These are phyloP conservation scores for Bjerkandera adusta DNA, from an alignment of 1,284 basidiomycete genomes.

Conservation along the genomic window DNA sequence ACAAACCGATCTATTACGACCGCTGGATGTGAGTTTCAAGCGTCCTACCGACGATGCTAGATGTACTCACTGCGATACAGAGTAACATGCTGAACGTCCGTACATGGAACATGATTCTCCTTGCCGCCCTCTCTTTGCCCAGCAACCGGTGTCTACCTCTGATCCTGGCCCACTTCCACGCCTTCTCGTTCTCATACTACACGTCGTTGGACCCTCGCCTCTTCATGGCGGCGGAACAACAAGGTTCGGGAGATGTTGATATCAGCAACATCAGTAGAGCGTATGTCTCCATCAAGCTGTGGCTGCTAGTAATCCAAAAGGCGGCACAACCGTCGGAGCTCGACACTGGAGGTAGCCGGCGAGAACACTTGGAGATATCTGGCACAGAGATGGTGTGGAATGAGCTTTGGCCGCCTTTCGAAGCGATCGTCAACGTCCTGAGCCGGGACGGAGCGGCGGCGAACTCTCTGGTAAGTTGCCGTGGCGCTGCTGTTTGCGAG, in stretches of 20 bases:
- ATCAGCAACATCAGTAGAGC: slow-evolving; percentile 69
- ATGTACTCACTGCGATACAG: slow-evolving; percentile 28
- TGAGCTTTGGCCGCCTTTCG: slow-evolving; percentile 70
- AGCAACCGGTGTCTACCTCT: slow-evolving; percentile 37
- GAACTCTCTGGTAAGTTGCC: slow-evolving; percentile 44
- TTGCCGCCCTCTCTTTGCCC: slow-evolving; percentile 48
- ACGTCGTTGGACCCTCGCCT: slow-evolving; percentile 34
- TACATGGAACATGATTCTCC: slow-evolving; percentile 60
- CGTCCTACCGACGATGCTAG: slow-evolving; percentile 12
- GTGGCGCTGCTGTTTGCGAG: no score
- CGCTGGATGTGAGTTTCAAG: slow-evolving; percentile 19
- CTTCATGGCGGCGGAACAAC: slow-evolving; percentile 21
- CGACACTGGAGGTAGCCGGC: no score
- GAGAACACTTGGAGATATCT: not conserved
- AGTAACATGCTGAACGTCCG: slow-evolving; percentile 44
- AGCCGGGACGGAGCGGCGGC: slow-evolving; percentile 45
- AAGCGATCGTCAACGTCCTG: slow-evolving; percentile 47
- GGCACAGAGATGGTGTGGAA: slow-evolving; percentile 74
- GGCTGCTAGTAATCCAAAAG: slow-evolving; percentile 56
- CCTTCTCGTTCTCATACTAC: slow-evolving; percentile 48
- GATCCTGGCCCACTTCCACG: slow-evolving; percentile 47
- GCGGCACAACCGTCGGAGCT: slow-evolving; percentile 16
- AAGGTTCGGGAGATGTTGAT: slow-evolving; percentile 48
- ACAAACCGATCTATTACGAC: slow-evolving; percentile 17
- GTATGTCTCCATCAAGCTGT: slow-evolving; percentile 65